Base-by-base conservation (phyloP, 2,329 filamentous ascomycete genomes). In the Beauveria sp. region DNA sequence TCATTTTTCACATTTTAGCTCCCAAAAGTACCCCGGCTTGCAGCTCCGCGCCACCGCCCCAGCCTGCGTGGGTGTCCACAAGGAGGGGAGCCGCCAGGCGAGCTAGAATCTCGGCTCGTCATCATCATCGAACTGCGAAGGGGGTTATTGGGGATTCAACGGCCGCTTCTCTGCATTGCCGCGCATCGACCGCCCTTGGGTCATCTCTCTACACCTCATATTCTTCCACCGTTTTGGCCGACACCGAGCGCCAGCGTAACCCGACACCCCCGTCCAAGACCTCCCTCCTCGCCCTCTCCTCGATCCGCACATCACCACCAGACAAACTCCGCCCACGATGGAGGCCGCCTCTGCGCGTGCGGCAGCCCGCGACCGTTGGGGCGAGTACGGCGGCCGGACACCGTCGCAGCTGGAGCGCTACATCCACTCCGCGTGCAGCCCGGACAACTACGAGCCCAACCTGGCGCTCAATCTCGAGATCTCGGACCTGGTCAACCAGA, bases 361-460 rank as follows among this genome's bases (percentile, higher is more conserved):
- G 82, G 95, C 93, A 72, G 89, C 93, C 70, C 88, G 93, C 78
- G 93, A 97, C 81, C 92, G 93, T 76, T 98, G 95, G 83, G 87
- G 87, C 77, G 88, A 88, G 73, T 88, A 89, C 77, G 87, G 87
- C 73, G 86, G 89, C 73, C 86, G 90, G 65, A 86, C 89, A 61
- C 86, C 89, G 66, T 93, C 93, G 62, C 91, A 93, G 73, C 85
- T 99, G 64, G 93, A 96, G 79, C 89, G 95, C 76, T 97, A 93
- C 76, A 96, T 99, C 75, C 87, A 95, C 74, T 93, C 93, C 78
- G 93, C 95, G 67, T 98, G 95, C 80, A 96, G 95, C 71, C 91
- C 95, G 57, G 90, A 96, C 74, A 97, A 98, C 79, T 97, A 92
- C 80, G 95, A 99, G 80, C 93, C 95, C 65, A 98, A 99, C 73